These are phyloP conservation scores for Penicillium aurantiogriseum DNA, from an alignment of 2,329 filamentous ascomycete species.

Conservation along the genomic window DNA sequence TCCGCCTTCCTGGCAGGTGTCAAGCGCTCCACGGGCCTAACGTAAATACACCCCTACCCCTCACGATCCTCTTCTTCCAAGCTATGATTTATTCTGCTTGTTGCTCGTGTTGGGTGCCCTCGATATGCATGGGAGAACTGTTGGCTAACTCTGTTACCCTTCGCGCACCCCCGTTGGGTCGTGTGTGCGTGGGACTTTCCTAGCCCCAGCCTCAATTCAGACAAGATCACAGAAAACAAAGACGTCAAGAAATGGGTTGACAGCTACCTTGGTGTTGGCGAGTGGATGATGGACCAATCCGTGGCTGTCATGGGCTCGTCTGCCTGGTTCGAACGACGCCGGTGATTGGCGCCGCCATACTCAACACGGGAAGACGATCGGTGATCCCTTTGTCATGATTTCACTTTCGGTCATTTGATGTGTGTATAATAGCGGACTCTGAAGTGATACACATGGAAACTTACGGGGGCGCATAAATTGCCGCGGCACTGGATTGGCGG, in stretches of 20 bases:
- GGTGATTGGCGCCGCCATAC: conserved; percentile 50
- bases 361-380: neutral
- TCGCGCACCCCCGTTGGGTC: conserved; percentile 29
- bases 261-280: conserved; percentile 89
- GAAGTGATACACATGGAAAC: neutral
- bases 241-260: conserved; percentile 85
- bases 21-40: conserved; percentile 94
- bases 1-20: conserved; percentile 96
- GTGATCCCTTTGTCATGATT: conserved; percentile 6
- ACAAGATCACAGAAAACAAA: conserved; percentile 79
- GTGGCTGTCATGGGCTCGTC: conserved; percentile 87
- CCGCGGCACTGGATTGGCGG: neutral
- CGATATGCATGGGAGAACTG: neutral
- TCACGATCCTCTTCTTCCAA: conserved; percentile 13
- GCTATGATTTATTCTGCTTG: neutral
- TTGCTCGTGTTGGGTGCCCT: neutral
- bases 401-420: conserved; percentile 4
- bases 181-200: conserved; percentile 35
- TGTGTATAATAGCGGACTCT: conserved; percentile 2
- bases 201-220: conserved; percentile 76
- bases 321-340: conserved; percentile 85
- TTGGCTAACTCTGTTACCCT: conserved; percentile 30
- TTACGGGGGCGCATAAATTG: neutral
- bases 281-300: conserved; percentile 98
- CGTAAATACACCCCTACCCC: conserved; percentile 64